Evolutionary conservation across 2,329 filamentous ascomycete species (phyloP).

Genomic region (Epichloe sibirici): DNA sequence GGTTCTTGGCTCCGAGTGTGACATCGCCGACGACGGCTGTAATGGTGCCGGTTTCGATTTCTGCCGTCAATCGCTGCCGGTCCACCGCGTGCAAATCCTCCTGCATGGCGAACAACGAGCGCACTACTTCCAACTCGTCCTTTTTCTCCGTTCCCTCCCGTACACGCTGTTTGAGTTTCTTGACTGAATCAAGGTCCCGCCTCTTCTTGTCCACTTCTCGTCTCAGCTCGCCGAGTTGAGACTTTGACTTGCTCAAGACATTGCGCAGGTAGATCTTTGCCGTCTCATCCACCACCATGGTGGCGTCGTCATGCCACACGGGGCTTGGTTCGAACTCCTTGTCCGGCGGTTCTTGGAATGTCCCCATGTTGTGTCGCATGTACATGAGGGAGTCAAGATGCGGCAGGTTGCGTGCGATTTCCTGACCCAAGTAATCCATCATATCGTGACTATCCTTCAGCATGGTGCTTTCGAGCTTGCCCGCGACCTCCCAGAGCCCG

Average conservation of each 20-base stretch:
- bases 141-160: conserved; percentile 77
- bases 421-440: conserved; percentile 59
- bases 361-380: conserved; percentile 74
- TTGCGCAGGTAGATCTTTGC: conserved; percentile 89
- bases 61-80: conserved; percentile 70
- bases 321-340: conserved; percentile 87
- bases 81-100: conserved; percentile 79
- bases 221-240: conserved; percentile 65
- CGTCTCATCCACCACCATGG: conserved; percentile 73
- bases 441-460: conserved; percentile 61
- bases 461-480: conserved; percentile 67
- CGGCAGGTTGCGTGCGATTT: conserved; percentile 81
- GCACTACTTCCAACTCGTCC: conserved; percentile 77
- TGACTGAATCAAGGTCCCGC: conserved; percentile 70
- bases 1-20: conserved; percentile 81
- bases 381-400: conserved; percentile 97
- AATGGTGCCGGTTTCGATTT: conserved; percentile 88
- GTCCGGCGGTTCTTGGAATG: conserved; percentile 74
- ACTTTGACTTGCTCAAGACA: conserved; percentile 80
- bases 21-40: conserved; percentile 85
- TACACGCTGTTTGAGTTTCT: conserved; percentile 60
- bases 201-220: conserved; percentile 77
- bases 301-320: conserved; percentile 88
- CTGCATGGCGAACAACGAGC: conserved; percentile 70
- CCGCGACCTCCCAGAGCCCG: conserved; percentile 69